Conservation (phyloP, 495 filamentous ascomycete species). For the Penicillium steckii region DNA sequence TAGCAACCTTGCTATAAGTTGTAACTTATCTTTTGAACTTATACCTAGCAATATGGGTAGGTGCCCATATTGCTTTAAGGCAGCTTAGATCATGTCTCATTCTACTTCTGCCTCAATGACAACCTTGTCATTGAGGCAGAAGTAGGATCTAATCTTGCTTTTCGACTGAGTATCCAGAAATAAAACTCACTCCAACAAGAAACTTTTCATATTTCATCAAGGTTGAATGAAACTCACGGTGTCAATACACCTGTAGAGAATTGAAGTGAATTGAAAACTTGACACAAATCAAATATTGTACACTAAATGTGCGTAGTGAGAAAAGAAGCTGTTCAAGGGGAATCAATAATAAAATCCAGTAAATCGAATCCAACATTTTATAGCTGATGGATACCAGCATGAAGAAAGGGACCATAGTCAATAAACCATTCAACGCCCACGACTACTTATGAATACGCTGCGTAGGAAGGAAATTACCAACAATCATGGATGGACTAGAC, state of each 20-base stretch:
- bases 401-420: not conserved
- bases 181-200: too few species aligned
- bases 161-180: too few species aligned
- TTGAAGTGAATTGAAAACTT: too few species aligned
- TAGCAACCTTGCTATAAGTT: too few species aligned
- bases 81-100: slow-evolving; percentile 3
- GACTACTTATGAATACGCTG: slow-evolving; percentile 31
- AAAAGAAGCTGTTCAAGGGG: slow-evolving; percentile 12
- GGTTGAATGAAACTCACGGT: not conserved
- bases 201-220: too few species aligned
- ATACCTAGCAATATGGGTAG: too few species aligned
- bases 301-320: not conserved
- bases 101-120: too few species aligned
- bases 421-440: not conserved
- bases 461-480: slow-evolving; percentile 89
- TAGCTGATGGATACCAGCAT: too few species aligned
- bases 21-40: too few species aligned
- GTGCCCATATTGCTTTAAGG: slow-evolving; percentile 32
- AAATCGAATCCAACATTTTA: not conserved
- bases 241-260: not conserved
- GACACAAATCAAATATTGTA: not conserved
- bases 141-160: too few species aligned
- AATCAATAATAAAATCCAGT: slow-evolving; percentile 12
- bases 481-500: slow-evolving; percentile 82
- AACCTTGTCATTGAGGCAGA: too few species aligned